Conservation (phyloP, 164 flowering plant genomes). For the Nelumbo lutea region DNA sequence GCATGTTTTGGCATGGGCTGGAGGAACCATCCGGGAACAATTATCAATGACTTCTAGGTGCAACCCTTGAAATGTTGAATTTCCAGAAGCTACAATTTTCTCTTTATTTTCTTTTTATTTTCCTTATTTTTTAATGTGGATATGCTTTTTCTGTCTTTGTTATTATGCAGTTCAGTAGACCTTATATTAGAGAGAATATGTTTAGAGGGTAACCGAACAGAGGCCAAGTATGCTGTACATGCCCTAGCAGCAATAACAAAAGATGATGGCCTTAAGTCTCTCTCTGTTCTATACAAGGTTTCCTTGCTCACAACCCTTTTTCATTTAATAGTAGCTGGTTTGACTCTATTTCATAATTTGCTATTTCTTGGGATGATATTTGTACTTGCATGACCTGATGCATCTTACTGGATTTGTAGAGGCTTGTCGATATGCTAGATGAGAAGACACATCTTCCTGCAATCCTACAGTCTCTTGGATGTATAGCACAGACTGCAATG, state of each 20-base stretch:
- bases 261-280: slow-evolving; percentile 96
- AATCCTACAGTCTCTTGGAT: slow-evolving; percentile 88
- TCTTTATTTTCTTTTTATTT: too few relatives aligned
- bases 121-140: not conserved
- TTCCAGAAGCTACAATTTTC: not conserved
- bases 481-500: slow-evolving; percentile 95
- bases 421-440: slow-evolving; percentile 91
- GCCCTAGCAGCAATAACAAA: slow-evolving; percentile 91
- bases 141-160: slow-evolving; percentile 7
- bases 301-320: not conserved
- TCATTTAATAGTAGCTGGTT: not conserved
- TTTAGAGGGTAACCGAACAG: slow-evolving; percentile 87
- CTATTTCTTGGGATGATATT: not conserved
- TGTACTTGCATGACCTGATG: slow-evolving; percentile 14
- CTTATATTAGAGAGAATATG: slow-evolving; percentile 82
- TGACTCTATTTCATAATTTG: not conserved
- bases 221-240: slow-evolving; percentile 97
- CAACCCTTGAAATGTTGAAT: slow-evolving; percentile 5
- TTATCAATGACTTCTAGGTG: slow-evolving; percentile 74
- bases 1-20: slow-evolving; percentile 88
- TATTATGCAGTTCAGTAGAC: slow-evolving; percentile 75
- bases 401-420: slow-evolving; percentile 42
- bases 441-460: slow-evolving; percentile 81
- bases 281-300: slow-evolving; percentile 95
- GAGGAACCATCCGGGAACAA: slow-evolving; percentile 87